A percentile compares a stretch with the other conserved stretches of the same genome.
These are phyloP conservation scores for Zygoascus biomembranicola DNA, from an alignment of 805 yeast species.

Conservation along the genomic window DNA sequence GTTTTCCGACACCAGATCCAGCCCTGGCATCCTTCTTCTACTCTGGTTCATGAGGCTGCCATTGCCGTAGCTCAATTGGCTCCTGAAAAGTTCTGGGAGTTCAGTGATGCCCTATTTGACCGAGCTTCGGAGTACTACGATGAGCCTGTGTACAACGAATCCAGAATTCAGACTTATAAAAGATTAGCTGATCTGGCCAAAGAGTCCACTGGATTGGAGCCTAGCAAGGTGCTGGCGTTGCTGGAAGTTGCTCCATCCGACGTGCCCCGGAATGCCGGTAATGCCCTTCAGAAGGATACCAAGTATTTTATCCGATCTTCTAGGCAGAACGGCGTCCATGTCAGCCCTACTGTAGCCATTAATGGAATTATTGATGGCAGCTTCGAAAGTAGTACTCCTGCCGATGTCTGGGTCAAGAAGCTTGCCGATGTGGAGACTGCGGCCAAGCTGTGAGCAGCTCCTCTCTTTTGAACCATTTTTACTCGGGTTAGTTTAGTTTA, in stretches of 20 bases:
- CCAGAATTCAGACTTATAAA: slow-evolving; percentile 49
- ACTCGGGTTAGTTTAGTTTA: too few species aligned
- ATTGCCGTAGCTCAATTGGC: slow-evolving; percentile 53
- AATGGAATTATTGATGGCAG: slow-evolving; percentile 54
- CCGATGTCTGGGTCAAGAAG: slow-evolving; percentile 35
- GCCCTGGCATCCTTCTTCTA: slow-evolving; percentile 83
- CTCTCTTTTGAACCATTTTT: too few species aligned
- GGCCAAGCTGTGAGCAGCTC: not conserved
- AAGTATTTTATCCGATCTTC: slow-evolving; percentile 67
- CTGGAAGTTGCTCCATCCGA: slow-evolving; percentile 23
- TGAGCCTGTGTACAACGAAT: slow-evolving; percentile 42
- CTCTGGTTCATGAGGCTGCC: slow-evolving; percentile 59
- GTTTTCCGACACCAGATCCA: slow-evolving; percentile 70
- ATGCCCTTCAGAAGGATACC: slow-evolving; percentile 49
- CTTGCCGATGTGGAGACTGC: slow-evolving; percentile 9
- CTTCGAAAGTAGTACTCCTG: slow-evolving; percentile 55
- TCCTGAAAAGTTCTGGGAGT: slow-evolving; percentile 49
- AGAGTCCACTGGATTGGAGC: slow-evolving; percentile 33
- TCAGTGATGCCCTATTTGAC: slow-evolving; percentile 48
- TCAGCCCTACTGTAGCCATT: slow-evolving; percentile 72
- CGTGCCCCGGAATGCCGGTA: slow-evolving; percentile 45
- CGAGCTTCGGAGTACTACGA: slow-evolving; percentile 53
- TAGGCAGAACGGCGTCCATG: slow-evolving; percentile 72
- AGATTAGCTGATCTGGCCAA: slow-evolving; percentile 44
- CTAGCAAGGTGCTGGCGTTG: slow-evolving; percentile 29